Percentiles rank a stretch among this genome's conserved stretches.
Evolutionary conservation across 2,329 filamentous ascomycete species (phyloP).

Genomic region (Penicillium sp.): DNA sequence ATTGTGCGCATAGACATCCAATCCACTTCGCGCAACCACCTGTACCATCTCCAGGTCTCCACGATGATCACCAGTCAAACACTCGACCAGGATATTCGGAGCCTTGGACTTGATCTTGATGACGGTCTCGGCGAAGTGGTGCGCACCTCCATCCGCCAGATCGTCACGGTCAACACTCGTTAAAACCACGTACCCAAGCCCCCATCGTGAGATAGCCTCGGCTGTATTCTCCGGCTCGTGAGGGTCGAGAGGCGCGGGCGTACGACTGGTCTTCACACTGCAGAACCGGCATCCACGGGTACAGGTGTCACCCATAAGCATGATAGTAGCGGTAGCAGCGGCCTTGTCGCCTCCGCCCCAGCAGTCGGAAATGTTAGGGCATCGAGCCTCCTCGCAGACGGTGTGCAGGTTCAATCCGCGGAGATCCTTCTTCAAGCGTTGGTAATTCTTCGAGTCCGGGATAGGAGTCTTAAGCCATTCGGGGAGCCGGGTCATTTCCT

Average conservation of each 20-base stretch:
- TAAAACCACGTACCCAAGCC: constrained; percentile 90
- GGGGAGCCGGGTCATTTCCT: constrained; percentile 72
- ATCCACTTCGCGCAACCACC: constrained; percentile 78
- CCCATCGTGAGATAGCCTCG: constrained; percentile 89
- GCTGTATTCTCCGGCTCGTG: constrained; percentile 97
- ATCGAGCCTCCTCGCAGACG: constrained; percentile 95
- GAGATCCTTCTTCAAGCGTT: constrained; percentile 91
- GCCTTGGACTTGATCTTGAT: constrained; percentile 84
- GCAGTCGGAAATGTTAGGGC: constrained; percentile 96
- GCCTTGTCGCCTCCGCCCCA: constrained; percentile 91
- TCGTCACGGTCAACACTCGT: constrained; percentile 95
- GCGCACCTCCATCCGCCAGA: constrained; percentile 79
- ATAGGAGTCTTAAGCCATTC: constrained; percentile 97
- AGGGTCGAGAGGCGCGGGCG: constrained; percentile 77
- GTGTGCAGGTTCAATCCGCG: constrained; percentile 88
- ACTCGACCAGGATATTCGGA: constrained; percentile 47
- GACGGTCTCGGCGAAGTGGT: constrained; percentile 91
- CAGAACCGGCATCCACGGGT: constrained; percentile 96
- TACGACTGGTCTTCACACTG: constrained; percentile 84
- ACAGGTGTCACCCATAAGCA: constrained; percentile 99
- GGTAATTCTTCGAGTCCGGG: constrained; percentile 80
- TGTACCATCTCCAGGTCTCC: constrained; percentile 85
- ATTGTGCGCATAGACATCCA: constrained; percentile 97
- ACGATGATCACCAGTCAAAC: constrained; percentile 72
- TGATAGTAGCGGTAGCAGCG: constrained; percentile 94